Evolutionary conservation across 345 rosid genomes (phyloP).

Genomic region (Gossypium raimondii): DNA sequence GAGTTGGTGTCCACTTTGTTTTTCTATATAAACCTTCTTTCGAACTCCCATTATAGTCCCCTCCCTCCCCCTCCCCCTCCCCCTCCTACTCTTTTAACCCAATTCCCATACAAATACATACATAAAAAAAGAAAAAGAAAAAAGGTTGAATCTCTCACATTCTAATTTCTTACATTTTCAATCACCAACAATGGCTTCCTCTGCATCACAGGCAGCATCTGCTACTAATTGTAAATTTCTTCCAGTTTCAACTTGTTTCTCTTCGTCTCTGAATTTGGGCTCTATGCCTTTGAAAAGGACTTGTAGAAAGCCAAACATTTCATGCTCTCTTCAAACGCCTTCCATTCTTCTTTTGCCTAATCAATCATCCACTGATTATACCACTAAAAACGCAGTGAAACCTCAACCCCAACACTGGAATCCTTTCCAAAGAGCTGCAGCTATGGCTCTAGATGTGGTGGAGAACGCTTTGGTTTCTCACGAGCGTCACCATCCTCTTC

Average conservation of each 20-base stretch:
- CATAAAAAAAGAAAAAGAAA: no score
- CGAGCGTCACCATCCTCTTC: conserved; percentile 57
- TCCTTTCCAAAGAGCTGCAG: conserved; percentile 50
- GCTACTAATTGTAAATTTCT: background rate
- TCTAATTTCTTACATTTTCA: background rate
- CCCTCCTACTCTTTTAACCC: background rate
- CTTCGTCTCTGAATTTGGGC: background rate
- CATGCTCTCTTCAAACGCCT: conserved; percentile 53
- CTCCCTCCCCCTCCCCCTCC: background rate
- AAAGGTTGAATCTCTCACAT: background rate
- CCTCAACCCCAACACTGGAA: conserved; percentile 37
- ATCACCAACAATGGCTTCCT: background rate
- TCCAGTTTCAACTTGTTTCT: background rate
- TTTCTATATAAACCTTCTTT: background rate
- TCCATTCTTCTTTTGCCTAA: conserved; percentile 50
- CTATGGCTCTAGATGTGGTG: conserved; percentile 49
- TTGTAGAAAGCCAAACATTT: background rate
- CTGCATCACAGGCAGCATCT: background rate
- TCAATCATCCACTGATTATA: conserved; percentile 5
- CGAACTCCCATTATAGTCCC: no score
- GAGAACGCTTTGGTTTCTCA: conserved; percentile 53
- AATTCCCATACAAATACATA: background rate
- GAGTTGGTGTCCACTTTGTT: background rate
- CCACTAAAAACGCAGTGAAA: background rate
- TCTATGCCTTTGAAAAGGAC: background rate